Evolutionary conservation across 768 basidiomycete species (phyloP).

Genomic region (Clitopilus passeckerianus): DNA sequence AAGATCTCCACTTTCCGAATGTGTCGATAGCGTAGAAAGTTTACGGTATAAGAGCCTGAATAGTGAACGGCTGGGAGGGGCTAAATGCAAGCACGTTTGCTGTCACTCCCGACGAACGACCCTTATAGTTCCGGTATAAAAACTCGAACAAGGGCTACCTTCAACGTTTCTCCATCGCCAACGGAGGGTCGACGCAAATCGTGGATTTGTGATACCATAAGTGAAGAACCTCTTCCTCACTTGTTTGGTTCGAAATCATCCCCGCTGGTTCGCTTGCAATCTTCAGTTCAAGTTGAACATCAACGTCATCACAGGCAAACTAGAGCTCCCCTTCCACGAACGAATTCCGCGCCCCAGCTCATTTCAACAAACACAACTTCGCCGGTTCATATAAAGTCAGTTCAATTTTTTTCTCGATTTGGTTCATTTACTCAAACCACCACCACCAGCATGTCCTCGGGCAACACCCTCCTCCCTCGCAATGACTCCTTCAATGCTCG

Average conservation of each 20-base stretch:
- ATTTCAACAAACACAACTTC: conserved; percentile 55
- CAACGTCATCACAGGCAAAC: conserved; percentile 62
- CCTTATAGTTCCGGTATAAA: conserved; percentile 12
- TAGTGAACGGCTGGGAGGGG: conserved; percentile 17
- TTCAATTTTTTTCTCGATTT: conserved; percentile 9
- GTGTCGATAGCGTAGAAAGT: conserved; percentile 19
- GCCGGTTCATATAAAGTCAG: conserved; percentile 28
- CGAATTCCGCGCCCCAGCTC: conserved; percentile 51
- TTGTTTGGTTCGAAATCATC: conserved; percentile 16
- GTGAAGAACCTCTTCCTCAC: conserved; percentile 37
- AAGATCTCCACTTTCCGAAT: conserved; percentile 11
- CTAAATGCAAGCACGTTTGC: conserved; percentile 44
- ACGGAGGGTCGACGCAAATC: conserved; percentile 19
- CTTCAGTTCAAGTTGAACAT: conserved; percentile 10
- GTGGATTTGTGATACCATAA: conserved; percentile 41
- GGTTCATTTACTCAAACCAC: conserved; percentile 11
- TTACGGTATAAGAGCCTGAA: conserved; percentile 32
- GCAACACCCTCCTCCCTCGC: conserved; percentile 49
- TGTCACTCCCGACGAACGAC: conserved; percentile 15
- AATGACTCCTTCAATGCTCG: conserved; percentile 67
- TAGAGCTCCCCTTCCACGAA: conserved; percentile 33
- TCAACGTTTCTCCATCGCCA: conserved; percentile 1
- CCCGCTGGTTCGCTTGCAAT: conserved; percentile 16
- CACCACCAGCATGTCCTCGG: conserved; percentile 39
- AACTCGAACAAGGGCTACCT: conserved; percentile 7